phyloP scores from a whole-genome alignment of 495 filamentous ascomycete species.

The Pyronema omphalodes region DNA sequence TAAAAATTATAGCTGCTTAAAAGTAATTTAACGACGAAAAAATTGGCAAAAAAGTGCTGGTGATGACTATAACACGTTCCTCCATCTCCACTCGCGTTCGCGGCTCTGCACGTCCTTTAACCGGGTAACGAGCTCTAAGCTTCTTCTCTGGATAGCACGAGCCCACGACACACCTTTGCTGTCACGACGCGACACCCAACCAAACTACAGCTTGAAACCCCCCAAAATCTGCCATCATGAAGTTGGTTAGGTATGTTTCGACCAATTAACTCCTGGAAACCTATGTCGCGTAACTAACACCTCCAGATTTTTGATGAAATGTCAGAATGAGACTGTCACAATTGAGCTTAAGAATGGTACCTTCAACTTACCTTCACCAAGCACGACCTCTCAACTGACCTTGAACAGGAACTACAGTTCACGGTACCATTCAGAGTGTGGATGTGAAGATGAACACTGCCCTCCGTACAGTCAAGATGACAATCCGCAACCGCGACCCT shows the following conservation, averaged over 20 bases:
- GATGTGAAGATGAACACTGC: conserved; percentile 94
- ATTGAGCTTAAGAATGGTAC: conserved; percentile 95
- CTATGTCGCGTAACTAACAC: conserved; percentile 23
- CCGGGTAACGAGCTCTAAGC: conserved; percentile 1
- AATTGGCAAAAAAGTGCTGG: too few species aligned
- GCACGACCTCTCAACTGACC: neutral
- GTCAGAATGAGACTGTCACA: conserved; percentile 89
- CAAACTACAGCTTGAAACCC: neutral
- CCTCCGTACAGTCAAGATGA: conserved; percentile 89
- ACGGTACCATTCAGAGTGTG: conserved; percentile 88
- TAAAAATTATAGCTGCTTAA: too few species aligned
- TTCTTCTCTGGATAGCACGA: neutral
- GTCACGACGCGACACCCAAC: neutral
- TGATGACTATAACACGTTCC: too few species aligned
- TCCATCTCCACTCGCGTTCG: neutral
- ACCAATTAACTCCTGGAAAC: conserved; percentile 15
- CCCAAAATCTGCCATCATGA: conserved; percentile 44
- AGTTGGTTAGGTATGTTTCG: conserved; percentile 79
- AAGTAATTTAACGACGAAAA: too few species aligned
- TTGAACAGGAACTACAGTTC: conserved; percentile 63
- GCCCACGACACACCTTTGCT: neutral
- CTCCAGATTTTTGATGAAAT: conserved; percentile 92
- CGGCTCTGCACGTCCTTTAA: neutral
- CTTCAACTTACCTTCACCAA: neutral
- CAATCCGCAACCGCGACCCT: conserved; percentile 63